Base-by-base conservation (phyloP, 495 filamentous ascomycete species). In the Hypomontagnella monticulosa region DNA sequence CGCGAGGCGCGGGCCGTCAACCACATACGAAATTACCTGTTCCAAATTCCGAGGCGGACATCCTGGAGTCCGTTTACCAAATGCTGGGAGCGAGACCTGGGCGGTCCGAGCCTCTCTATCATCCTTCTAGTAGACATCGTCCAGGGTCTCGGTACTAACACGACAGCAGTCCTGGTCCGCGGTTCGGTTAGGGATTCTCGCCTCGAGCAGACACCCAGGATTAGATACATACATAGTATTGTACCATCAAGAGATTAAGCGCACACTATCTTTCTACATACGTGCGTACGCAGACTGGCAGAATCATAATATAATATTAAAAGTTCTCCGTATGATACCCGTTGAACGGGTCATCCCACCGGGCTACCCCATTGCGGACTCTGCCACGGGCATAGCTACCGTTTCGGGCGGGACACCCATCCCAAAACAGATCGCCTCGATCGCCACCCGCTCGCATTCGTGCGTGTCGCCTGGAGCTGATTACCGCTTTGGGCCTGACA, bases 401-500 rank as follows among this genome's bases (percentile, higher is more conserved):
- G 9, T 48, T 57, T 63, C 47, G 32, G 42, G 59, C 34, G 14
- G 19, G 52, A 11, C 11, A 34, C 19, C 32, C 49, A 48, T 53
- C 58, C 64, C 37, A 53, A 67, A 61, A 15, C 30, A 27, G 57
- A 20, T 37, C 15, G 38, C 11, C 3, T 57, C 44, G 34, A 57
- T 57, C 38, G 55, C 48, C 30, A 18, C 30, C 15, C 46, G 54
- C 33, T 52, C 37, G 41, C n/a, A 60, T 50, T 60, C 33, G 36
- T 56, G 40, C 52, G 43, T 18, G 15, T 44, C 11, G 30, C 10
- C 33, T 11, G 52, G 46, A 46, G 47, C 40, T 53, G 11, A 57
- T 48, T 67, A 33, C 63, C 57, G 5, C 41, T 67, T 61, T 27
- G 27, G 51, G 51, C 16, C 14, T 61, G 46, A 57, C 51, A 38